Evolutionary conservation across 2,329 filamentous ascomycete genomes (phyloP).

Genomic region (Fusarium secorum): DNA sequence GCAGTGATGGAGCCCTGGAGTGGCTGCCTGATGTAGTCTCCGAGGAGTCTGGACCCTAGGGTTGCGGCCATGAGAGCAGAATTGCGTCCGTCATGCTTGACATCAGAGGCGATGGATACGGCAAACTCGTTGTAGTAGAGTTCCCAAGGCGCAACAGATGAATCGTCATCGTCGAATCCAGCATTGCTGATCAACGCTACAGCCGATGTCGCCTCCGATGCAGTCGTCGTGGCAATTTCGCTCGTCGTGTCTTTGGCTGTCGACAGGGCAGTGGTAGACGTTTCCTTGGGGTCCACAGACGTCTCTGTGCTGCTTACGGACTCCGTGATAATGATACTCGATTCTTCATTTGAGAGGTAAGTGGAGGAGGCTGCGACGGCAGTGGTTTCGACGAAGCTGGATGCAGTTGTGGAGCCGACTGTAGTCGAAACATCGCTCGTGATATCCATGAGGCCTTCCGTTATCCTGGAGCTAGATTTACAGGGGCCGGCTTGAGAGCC

Average conservation of each 20-base stretch:
- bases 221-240: neutral
- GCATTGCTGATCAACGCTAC: neutral
- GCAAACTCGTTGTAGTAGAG: too few species aligned
- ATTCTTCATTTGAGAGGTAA: neutral
- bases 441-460: too few species aligned
- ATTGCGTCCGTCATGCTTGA: neutral
- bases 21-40: neutral
- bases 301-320: neutral
- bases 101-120: neutral
- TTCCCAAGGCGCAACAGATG: neutral
- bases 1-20: neutral
- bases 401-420: neutral
- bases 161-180: neutral
- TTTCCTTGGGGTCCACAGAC: neutral
- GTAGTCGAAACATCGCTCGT: neutral
- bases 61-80: fast-evolving
- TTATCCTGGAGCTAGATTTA: neutral
- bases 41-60: fast-evolving
- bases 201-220: neutral
- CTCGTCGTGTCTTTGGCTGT: neutral
- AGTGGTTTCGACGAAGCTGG: neutral
- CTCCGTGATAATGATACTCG: neutral
- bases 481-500: neutral
- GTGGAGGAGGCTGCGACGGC: neutral
- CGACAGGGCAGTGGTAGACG: neutral